These are phyloP conservation scores for Xylaria sp. DNA, from an alignment of 2,329 filamentous ascomycete genomes.

Conservation along the genomic window DNA sequence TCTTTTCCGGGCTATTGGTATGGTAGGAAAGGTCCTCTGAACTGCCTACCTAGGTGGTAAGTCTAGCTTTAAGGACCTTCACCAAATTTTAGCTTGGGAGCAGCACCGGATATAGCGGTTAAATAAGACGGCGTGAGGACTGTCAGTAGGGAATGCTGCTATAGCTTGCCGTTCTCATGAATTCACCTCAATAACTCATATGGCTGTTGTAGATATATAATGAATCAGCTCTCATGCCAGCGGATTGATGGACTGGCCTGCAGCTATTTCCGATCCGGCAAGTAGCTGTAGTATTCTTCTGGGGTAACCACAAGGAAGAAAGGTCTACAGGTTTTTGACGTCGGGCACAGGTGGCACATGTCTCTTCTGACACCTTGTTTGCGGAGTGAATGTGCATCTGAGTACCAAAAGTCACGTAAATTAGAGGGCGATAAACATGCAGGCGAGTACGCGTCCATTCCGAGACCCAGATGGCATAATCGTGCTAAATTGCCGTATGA, in stretches of 20 bases:
- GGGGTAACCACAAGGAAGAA: neutral
- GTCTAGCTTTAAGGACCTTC: neutral
- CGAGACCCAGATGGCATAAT: neutral
- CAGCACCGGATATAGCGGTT: neutral
- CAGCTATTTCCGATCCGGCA: neutral
- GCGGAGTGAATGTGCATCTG: neutral
- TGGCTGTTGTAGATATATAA: neutral
- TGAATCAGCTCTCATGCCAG: neutral
- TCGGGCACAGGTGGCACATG: constrained; percentile 2
- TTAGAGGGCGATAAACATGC: neutral
- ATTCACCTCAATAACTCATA: neutral
- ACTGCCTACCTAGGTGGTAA: neutral
- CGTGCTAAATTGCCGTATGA: neutral
- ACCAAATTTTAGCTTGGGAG: neutral
- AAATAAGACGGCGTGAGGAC: neutral
- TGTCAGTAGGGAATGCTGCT: neutral
- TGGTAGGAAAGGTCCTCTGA: neutral
- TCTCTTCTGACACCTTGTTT: neutral
- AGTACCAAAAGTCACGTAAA: neutral
- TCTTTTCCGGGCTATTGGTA: neutral
- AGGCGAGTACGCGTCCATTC: neutral
- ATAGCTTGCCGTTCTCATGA: neutral
- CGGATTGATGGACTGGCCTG: neutral
- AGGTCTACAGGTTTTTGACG: neutral
- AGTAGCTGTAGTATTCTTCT: neutral